Evolutionary conservation across 306 rosid genomes (phyloP), one percentile per base, ranked within the genome.

Genomic region (Trifolium subterraneum): DNA sequence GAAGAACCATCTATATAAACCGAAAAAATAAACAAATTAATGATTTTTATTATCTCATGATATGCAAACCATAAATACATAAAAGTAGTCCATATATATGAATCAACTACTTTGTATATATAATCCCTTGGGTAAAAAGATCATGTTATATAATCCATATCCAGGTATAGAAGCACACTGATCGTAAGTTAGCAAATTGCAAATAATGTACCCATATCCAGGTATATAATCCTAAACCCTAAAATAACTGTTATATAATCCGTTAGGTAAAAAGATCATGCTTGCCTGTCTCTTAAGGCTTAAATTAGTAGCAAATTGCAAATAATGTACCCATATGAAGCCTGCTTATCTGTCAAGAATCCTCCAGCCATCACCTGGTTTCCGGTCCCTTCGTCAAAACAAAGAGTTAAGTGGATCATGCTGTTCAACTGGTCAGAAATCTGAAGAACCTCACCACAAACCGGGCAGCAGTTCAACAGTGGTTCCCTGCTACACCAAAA

Each of bases 341-440:
- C 98, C 80, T 94, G 83, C 72, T 88, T 88, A 70, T 93, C 98
- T 5, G 98, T 93, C 83, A 93, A 84, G 87, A 93, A 93, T 31
- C 97, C 98, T 80, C 98, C 98, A 23, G 94, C 81, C 98, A 93
- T 93, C 84, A 88, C 87, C 86, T 93, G 96, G 52, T 93, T 91
- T 83, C 98, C 98, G 71, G 96, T 93, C 79, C 97, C 97, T 80
- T 93, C 97, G 52, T 93, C 98, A 80, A 93, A 93, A 85, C 98
- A 93, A 7, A 93, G 87, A 44, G 94, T 88, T 83, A 93, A 67
- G 86, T 91, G 98, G 81, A 91, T 88, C 85, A 91, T 82, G 76
- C 76, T 78, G 85, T 82, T 88, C 82, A 94, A 83, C 83, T 75
- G 83, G 84, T 91, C 92, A 79, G 93, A 87, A 84, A 84, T 87